Base-by-base conservation (phyloP, 805 yeast genomes). In the Myxozyma sirexii region DNA sequence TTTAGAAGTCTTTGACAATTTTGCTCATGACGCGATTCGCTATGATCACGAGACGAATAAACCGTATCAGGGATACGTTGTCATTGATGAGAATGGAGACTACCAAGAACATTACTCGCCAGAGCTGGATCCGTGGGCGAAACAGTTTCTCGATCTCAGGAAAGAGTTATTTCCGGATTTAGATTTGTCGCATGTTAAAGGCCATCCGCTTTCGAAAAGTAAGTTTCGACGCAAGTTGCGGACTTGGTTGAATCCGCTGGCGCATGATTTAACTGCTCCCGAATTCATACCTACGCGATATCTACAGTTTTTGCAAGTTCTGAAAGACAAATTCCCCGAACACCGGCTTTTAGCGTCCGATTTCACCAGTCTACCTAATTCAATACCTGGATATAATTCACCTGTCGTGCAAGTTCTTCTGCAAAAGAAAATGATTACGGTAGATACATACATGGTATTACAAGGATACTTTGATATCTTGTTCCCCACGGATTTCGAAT, bases 401-500 rank as follows among this genome's bases (percentile, higher is more conserved):
- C 96, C 96, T 0, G 90, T 88, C 1, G 94, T 88, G 0, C 96
- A 88, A 70, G 88, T 96, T 0, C 81, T 87, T 68, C 75, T 87
- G 59, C 78, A 84, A 54, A 84, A 85, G 63, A 77, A 79, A 57
- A 86, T 87, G 85, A 80, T 88, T 3, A 84, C 88, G 21, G 82
- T 86, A 0, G 79, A 84, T 39, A 84, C 92, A 0, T 89, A 84
- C 71, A 85, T 90, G 92, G 86, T 82, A 6, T 39, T 62, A 41
- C 96, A 88, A 70, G 97, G 96, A 0, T 87, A 80, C 69, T 90
- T 88, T 70, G 96, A 90, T 72, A 89, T 90, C 52, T 84, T 88
- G 86, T 90, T 90, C 69, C 89, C 96, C 8, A 90, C 96, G 0
- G 87, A 90, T 68, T 90, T 90, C 71, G 74, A 75, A 6, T 75